phyloP scores from a whole-genome alignment of 495 filamentous ascomycete species.

The Rhizodiscina lignyota region DNA sequence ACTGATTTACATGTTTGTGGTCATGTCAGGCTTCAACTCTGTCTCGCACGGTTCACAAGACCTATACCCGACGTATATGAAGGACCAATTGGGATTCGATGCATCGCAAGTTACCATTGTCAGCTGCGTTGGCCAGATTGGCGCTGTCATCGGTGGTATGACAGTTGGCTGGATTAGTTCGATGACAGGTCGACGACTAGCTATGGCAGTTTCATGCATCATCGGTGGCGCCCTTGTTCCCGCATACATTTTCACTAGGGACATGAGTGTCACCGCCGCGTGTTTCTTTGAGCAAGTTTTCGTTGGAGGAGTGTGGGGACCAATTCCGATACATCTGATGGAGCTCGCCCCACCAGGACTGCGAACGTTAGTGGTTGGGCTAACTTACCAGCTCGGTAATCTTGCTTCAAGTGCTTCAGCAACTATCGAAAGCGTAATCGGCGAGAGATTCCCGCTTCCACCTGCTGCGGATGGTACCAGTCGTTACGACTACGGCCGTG shows the following conservation, averaged over 20 bases:
- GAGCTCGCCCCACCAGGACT: slow-evolving; percentile 20
- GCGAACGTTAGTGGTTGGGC: slow-evolving; percentile 19
- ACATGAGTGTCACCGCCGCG: slow-evolving; percentile 17
- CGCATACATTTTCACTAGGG: slow-evolving; percentile 18
- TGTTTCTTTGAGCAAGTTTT: slow-evolving; percentile 25
- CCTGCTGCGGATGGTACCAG: slow-evolving; percentile 10
- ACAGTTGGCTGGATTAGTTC: slow-evolving; percentile 22
- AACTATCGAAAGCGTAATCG: slow-evolving; percentile 25
- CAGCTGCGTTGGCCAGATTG: slow-evolving; percentile 21
- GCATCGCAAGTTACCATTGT: slow-evolving; percentile 22
- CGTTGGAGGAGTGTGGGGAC: slow-evolving; percentile 21
- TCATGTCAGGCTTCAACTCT: slow-evolving; percentile 28
- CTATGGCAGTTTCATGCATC: slow-evolving; percentile 21
- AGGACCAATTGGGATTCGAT: slow-evolving; percentile 19
- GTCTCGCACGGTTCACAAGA: slow-evolving; percentile 28
- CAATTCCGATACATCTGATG: slow-evolving; percentile 21
- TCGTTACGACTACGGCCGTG: slow-evolving; percentile 21
- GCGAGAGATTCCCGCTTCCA: slow-evolving; percentile 20
- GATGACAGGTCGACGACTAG: slow-evolving; percentile 21
- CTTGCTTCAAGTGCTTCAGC: slow-evolving; percentile 21
- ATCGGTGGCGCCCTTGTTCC: slow-evolving; percentile 20
- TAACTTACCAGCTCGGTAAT: slow-evolving; percentile 25
- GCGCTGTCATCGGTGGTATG: slow-evolving; percentile 18
- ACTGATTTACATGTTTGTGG: slow-evolving; percentile 25
- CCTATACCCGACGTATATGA: slow-evolving; percentile 28